Conservation (phyloP, 2,329 filamentous ascomycete genomes). For the Sclerotinia glacialis region DNA sequence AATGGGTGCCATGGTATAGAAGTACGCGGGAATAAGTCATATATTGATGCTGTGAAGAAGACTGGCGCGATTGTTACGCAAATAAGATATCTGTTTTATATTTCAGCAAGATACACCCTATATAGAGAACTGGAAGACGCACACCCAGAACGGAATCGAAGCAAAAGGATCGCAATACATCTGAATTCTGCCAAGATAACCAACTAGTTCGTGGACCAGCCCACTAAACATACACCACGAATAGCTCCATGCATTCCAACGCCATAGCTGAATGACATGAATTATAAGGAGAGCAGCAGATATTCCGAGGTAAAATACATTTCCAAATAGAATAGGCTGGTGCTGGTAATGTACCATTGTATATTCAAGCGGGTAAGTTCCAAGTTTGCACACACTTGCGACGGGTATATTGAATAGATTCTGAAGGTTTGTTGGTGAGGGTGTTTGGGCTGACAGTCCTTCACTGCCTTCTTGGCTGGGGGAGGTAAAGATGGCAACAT, state of each 20-base stretch:
- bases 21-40: conserved; percentile 55
- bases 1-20: conserved; percentile 49
- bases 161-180: conserved; percentile 32
- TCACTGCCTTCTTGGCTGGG: background rate
- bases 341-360: background rate
- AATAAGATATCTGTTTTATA: conserved; percentile 51
- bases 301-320: conserved; percentile 23
- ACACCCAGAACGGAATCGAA: conserved; percentile 31
- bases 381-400: background rate
- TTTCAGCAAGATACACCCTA: background rate
- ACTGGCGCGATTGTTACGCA: conserved; percentile 45
- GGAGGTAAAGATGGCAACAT: background rate
- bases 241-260: conserved; percentile 56
- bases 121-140: conserved; percentile 7
- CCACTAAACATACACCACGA: conserved; percentile 53
- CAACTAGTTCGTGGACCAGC: conserved; percentile 52
- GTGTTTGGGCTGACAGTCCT: background rate
- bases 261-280: conserved; percentile 37
- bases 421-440: too few species aligned
- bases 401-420: background rate
- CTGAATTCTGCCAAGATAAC: conserved; percentile 49
- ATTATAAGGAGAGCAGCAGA: conserved; percentile 28
- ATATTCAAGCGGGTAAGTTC: background rate
- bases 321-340: background rate
- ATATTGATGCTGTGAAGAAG: conserved; percentile 58